phyloP scores from a whole-genome alignment of 768 basidiomycete genomes.

The Cantharellus cinnabarinus region DNA sequence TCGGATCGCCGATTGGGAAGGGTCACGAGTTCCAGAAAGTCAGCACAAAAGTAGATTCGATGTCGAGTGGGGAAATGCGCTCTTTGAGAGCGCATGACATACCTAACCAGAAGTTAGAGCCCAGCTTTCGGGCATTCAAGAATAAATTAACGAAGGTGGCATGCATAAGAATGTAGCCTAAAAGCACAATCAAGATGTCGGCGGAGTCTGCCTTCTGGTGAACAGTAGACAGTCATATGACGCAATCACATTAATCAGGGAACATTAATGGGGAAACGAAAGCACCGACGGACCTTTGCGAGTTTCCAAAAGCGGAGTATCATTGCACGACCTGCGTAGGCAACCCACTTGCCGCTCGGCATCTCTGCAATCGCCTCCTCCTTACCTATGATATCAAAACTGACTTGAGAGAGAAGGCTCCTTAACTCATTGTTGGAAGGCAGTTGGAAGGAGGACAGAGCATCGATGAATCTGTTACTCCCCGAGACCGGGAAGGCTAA shows the following conservation, averaged over 20 bases:
- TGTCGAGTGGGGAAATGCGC: not conserved
- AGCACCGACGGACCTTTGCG: slow-evolving; percentile 35
- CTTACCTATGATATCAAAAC: slow-evolving; percentile 25
- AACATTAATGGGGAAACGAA: no score
- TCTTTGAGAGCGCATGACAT: slow-evolving; percentile 9
- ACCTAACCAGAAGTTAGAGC: slow-evolving; percentile 49
- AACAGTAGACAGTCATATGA: slow-evolving; percentile 7
- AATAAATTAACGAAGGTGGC: slow-evolving; percentile 82
- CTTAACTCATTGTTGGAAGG: slow-evolving; percentile 9
- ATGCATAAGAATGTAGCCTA: slow-evolving; percentile 93
- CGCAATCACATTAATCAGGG: no score
- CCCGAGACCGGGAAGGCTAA: slow-evolving; percentile 28
- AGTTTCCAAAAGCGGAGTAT: slow-evolving; percentile 71
- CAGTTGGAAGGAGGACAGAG: slow-evolving; percentile 11
- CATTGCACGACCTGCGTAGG: slow-evolving; percentile 61
- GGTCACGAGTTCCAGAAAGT: no score
- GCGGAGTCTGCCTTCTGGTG: slow-evolving; percentile 77
- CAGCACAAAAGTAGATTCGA: not conserved
- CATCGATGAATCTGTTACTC: slow-evolving; percentile 1
- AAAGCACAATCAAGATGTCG: slow-evolving; percentile 84
- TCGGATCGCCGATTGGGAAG: no score
- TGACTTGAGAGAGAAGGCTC: slow-evolving; percentile 14
- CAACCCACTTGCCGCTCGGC: slow-evolving; percentile 71
- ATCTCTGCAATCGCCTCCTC: slow-evolving; percentile 45
- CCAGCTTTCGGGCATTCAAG: slow-evolving; percentile 69